These are phyloP conservation scores for Coniochaeta sp. DNA, from an alignment of 2,329 filamentous ascomycete genomes.

Conservation along the genomic window DNA sequence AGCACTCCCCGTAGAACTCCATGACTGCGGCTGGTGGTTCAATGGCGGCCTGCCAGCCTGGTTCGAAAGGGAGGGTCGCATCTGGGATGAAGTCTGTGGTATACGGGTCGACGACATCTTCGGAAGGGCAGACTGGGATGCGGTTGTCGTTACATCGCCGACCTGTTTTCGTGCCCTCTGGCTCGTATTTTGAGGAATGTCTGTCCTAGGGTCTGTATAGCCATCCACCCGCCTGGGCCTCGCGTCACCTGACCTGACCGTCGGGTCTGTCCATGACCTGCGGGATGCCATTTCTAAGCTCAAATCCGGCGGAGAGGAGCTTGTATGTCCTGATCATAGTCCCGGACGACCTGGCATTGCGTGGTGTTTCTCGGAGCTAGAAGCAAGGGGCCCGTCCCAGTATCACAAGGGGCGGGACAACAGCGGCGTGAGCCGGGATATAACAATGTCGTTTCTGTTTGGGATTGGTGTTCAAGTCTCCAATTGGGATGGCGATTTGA, in stretches of 20 bases:
- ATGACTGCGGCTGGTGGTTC: slow-evolving; percentile 35
- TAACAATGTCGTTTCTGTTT: background rate
- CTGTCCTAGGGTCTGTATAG: slow-evolving; percentile 6
- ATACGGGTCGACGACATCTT: slow-evolving; percentile 24
- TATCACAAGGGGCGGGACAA: background rate
- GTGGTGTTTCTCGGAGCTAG: background rate
- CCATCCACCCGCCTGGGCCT: slow-evolving; percentile 7
- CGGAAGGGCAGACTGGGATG: slow-evolving; percentile 14
- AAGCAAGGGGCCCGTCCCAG: background rate
- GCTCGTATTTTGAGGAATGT: slow-evolving; percentile 4
- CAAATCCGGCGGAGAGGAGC: slow-evolving; percentile 10
- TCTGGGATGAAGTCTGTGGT: slow-evolving; percentile 25
- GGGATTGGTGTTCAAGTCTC: background rate
- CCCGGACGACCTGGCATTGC: background rate
- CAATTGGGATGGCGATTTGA: background rate
- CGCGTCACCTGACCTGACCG: slow-evolving; percentile 12
- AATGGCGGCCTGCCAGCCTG: slow-evolving; percentile 26
- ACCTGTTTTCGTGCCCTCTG: slow-evolving; percentile 8
- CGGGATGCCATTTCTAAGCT: slow-evolving; percentile 15
- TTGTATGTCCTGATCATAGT: slow-evolving; percentile 13
- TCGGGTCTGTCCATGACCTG: slow-evolving; percentile 12
- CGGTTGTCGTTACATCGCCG: slow-evolving; percentile 9
- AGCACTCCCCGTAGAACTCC: slow-evolving; percentile 28
- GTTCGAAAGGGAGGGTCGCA: slow-evolving; percentile 19
- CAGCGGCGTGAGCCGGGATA: background rate